Percentiles rank a stretch among this genome's conserved stretches.
These are phyloP conservation scores for Balamuthia mandrillaris DNA, from an alignment of 208 protist species.

Conservation along the genomic window DNA sequence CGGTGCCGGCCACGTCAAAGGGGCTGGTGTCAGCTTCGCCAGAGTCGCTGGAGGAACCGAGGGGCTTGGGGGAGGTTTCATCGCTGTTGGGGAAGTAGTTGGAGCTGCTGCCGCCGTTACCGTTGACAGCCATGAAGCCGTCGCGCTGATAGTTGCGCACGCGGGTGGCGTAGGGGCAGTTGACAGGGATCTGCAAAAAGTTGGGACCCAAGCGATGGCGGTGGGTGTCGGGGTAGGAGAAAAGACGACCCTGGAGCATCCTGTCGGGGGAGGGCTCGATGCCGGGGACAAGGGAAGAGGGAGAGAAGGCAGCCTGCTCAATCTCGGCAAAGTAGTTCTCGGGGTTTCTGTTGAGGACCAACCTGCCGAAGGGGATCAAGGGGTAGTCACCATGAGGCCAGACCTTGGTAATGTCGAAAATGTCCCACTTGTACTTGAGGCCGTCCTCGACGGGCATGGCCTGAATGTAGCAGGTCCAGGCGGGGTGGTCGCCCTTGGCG, in stretches of 20 bases:
- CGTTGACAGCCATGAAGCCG: conserved; percentile 34
- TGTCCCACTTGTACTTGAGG: conserved; percentile 65
- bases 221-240: conserved; percentile 78
- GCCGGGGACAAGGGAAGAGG: conserved; percentile 74
- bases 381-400: conserved; percentile 77
- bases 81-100: conserved; percentile 41
- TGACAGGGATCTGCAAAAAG: conserved; percentile 76
- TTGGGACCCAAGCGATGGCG: conserved; percentile 77
- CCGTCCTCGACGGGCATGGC: conserved; percentile 73
- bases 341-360: conserved; percentile 80
- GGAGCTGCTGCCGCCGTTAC: conserved; percentile 18
- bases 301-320: conserved; percentile 77
- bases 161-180: conserved; percentile 45
- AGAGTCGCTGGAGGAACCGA: no score
- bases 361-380: conserved; percentile 70
- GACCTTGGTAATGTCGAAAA: conserved; percentile 82
- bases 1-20: conserved; percentile 23
- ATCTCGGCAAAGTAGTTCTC: conserved; percentile 83
- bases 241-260: conserved; percentile 76
- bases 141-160: conserved; percentile 39
- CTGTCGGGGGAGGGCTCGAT: conserved; percentile 75
- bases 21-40: background rate
- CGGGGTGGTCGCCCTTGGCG: conserved; percentile 58
- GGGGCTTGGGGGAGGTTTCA: background rate
- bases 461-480: conserved; percentile 76